A percentile compares a stretch with the other conserved stretches of the same genome.
phyloP scores from a whole-genome alignment of 495 filamentous ascomycete species.

The Aspergillus baeticus region DNA sequence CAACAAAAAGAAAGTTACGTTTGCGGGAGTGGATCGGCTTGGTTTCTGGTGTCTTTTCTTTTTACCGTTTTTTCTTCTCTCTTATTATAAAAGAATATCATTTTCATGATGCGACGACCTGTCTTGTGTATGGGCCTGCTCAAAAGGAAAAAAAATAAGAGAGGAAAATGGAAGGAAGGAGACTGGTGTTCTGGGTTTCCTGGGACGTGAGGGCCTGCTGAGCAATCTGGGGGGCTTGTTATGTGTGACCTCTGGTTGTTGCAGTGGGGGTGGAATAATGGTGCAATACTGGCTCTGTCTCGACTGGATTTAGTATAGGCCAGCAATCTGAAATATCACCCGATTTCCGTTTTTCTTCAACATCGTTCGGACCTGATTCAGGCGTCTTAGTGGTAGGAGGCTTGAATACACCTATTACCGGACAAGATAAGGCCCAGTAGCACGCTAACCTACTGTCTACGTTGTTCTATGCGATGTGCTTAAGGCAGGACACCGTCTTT shows the following conservation, averaged over 20 bases:
- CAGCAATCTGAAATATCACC: conserved; percentile 36
- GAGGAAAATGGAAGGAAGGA: conserved; percentile 24
- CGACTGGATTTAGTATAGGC: conserved; percentile 32
- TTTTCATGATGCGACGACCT: background rate
- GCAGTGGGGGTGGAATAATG: conserved; percentile 21
- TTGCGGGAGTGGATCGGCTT: background rate
- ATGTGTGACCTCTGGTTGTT: conserved; percentile 17
- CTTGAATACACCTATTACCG: background rate
- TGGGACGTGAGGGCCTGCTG: conserved; percentile 2
- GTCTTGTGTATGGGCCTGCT: background rate
- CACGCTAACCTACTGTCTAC: no score
- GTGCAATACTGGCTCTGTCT: conserved; percentile 26
- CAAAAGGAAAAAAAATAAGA: conserved; percentile 12
- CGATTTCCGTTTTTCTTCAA: conserved; percentile 21
- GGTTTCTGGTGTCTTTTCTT: conserved; percentile 15
- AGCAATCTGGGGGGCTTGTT: background rate
- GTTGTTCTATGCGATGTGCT: no score
- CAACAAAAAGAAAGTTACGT: background rate
- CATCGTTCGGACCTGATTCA: background rate
- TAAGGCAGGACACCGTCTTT: background rate
- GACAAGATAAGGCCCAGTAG: no score
- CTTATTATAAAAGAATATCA: conserved; percentile 3
- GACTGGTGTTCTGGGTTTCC: conserved; percentile 12
- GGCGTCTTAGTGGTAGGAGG: background rate
- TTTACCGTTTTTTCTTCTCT: conserved; percentile 14